Conservation (phyloP, 352 stramenopile species). For the Phytophthora aleatoria region DNA sequence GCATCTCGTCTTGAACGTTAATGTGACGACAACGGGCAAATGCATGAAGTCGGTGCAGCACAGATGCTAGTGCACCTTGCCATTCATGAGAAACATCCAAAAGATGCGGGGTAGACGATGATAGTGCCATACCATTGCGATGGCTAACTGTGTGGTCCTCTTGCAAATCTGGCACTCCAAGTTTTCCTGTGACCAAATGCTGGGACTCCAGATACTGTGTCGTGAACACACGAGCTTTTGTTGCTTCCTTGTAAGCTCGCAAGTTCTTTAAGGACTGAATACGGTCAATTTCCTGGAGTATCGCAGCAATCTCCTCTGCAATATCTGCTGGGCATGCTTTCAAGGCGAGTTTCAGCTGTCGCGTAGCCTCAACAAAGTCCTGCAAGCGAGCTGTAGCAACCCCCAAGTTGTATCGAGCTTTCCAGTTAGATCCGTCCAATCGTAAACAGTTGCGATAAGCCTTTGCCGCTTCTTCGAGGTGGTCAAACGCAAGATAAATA, state of each 20-base stretch:
- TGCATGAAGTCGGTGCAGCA: constrained; percentile 49
- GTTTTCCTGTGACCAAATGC: constrained; percentile 21
- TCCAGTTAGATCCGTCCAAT: constrained; percentile 44
- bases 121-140: constrained; percentile 22
- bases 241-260: constrained; percentile 35
- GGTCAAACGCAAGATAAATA: constrained; percentile 57
- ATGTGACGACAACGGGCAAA: constrained; percentile 24
- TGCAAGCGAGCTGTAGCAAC: constrained; percentile 46
- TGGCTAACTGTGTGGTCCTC: constrained; percentile 34
- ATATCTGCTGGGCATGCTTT: constrained; percentile 22
- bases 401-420: constrained; percentile 56
- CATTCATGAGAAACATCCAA: constrained; percentile 42
- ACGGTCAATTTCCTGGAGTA: constrained; percentile 54
- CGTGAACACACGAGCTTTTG: constrained; percentile 51
- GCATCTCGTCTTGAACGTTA: constrained; percentile 34
- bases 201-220: constrained; percentile 48
- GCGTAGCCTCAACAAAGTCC: constrained; percentile 56
- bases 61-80: constrained; percentile 42
- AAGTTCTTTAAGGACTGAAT: constrained; percentile 44
- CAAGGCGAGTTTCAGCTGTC: constrained; percentile 43
- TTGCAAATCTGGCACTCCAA: neutral
- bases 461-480: constrained; percentile 55
- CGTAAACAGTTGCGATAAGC: constrained; percentile 56
- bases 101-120: constrained; percentile 25
- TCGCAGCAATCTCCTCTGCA: constrained; percentile 27